phyloP scores from a whole-genome alignment of 352 stramenopile species.

The Globisporangium spinosum region DNA sequence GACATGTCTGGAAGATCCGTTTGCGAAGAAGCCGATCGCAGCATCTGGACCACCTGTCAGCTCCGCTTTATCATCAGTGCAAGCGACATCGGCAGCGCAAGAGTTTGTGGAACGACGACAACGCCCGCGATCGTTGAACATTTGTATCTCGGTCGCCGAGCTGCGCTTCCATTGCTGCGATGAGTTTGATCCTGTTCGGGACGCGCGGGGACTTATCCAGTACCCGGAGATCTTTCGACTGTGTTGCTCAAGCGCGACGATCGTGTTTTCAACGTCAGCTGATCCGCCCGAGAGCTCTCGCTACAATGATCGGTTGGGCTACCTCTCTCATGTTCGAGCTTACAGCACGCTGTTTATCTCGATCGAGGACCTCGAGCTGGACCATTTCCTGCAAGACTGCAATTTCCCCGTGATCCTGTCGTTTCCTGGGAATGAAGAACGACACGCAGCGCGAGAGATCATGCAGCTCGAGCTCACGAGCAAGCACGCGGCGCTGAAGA shows the following conservation, averaged over 20 bases:
- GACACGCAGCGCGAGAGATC: constrained; percentile 24
- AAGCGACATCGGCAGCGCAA: constrained; percentile 15
- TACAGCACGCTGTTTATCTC: constrained; percentile 56
- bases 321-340: constrained; percentile 58
- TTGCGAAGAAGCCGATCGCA: constrained; percentile 13
- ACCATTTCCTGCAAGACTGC: constrained; percentile 69
- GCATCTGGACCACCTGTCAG: not conserved
- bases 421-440: constrained; percentile 27
- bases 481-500: constrained; percentile 35
- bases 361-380: constrained; percentile 50
- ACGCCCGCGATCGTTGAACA: constrained; percentile 27
- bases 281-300: constrained; percentile 48
- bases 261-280: constrained; percentile 46
- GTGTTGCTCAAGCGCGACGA: constrained; percentile 28
- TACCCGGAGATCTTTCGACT: constrained; percentile 62
- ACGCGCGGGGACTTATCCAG: constrained; percentile 31
- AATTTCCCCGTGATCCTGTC: constrained; percentile 72
- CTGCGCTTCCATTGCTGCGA: constrained; percentile 64
- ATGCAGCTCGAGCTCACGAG: constrained; percentile 32
- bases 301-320: constrained; percentile 49
- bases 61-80: constrained; percentile 17
- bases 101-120: constrained; percentile 7
- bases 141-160: constrained; percentile 37
- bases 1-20: constrained; percentile 60
- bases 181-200: constrained; percentile 41